phyloP scores from a whole-genome alignment of 352 stramenopile genomes.

The Globisporangium cederbergense region DNA sequence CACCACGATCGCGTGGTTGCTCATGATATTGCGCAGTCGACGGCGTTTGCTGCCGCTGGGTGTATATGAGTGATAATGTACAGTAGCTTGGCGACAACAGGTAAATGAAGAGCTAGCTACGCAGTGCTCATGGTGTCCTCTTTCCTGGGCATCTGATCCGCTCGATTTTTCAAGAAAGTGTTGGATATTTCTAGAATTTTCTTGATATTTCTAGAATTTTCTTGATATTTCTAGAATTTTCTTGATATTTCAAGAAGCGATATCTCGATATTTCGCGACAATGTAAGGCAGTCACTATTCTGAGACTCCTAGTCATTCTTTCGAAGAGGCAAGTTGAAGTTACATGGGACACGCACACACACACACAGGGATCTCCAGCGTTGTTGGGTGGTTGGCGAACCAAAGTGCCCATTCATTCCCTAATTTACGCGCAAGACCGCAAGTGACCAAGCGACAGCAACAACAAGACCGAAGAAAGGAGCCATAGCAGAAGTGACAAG shows the following conservation, averaged over 20 bases:
- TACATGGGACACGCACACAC: neutral
- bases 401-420: neutral
- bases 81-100: neutral
- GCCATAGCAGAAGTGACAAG: neutral
- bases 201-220: neutral
- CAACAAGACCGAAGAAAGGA: neutral
- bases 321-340: neutral
- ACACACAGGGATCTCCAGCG: neutral
- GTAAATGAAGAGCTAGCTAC: no score
- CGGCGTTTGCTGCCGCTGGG: neutral
- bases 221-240: neutral
- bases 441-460: neutral
- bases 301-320: neutral
- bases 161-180: neutral
- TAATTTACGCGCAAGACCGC: slow-evolving; percentile 3
- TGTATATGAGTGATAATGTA: no score
- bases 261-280: no score
- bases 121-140: neutral
- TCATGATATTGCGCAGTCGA: neutral
- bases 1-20: neutral
- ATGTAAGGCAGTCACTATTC: neutral
- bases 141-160: neutral
- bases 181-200: neutral
- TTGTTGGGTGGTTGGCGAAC: neutral
- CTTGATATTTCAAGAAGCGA: neutral